phyloP scores from a whole-genome alignment of 1,139 yeast genomes.

The Nadsonia starkeyi-henricii region DNA sequence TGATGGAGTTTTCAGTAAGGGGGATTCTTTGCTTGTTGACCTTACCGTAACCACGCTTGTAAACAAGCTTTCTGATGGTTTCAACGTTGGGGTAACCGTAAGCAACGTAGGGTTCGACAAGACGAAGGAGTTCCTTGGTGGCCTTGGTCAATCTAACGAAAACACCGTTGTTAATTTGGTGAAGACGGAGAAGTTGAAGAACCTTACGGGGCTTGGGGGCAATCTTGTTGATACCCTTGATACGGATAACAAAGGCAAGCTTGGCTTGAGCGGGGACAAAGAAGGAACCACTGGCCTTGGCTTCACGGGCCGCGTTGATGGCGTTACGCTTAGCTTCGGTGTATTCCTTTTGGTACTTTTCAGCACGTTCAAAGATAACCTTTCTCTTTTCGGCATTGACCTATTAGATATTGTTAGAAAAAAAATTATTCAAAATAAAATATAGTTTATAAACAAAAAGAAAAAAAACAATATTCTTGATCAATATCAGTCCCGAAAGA shows the following conservation, averaged over 20 bases:
- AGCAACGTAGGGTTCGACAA: slow-evolving; percentile 98
- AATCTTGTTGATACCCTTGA: slow-evolving; percentile 99
- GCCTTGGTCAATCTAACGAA: slow-evolving; percentile 98
- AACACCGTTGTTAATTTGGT: slow-evolving; percentile 97
- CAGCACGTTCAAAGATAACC: slow-evolving; percentile 93
- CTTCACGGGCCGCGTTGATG: slow-evolving; percentile 88
- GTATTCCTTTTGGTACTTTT: slow-evolving; percentile 96
- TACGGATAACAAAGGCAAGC: slow-evolving; percentile 94
- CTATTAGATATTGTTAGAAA: slow-evolving; percentile 4
- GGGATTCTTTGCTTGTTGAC: slow-evolving; percentile 97
- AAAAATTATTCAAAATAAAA: slow-evolving; percentile 1
- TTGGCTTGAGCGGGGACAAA: slow-evolving; percentile 96
- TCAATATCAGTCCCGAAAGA: slow-evolving; percentile 93
- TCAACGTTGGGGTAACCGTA: slow-evolving; percentile 98
- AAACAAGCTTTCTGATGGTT: slow-evolving; percentile 89
- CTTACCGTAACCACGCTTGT: slow-evolving; percentile 99
- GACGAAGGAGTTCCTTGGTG: slow-evolving; percentile 87
- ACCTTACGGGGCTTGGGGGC: slow-evolving; percentile 99
- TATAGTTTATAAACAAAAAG: neutral
- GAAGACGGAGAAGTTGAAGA: slow-evolving; percentile 91
- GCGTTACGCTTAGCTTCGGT: slow-evolving; percentile 87
- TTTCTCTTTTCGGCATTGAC: slow-evolving; percentile 53
- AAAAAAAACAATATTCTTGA: slow-evolving; percentile 12
- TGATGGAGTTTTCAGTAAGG: slow-evolving; percentile 83
- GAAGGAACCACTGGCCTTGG: slow-evolving; percentile 80